Base-by-base conservation (phyloP, 2,329 filamentous ascomycete species). In the Cylindrodendrum hubeiense region DNA sequence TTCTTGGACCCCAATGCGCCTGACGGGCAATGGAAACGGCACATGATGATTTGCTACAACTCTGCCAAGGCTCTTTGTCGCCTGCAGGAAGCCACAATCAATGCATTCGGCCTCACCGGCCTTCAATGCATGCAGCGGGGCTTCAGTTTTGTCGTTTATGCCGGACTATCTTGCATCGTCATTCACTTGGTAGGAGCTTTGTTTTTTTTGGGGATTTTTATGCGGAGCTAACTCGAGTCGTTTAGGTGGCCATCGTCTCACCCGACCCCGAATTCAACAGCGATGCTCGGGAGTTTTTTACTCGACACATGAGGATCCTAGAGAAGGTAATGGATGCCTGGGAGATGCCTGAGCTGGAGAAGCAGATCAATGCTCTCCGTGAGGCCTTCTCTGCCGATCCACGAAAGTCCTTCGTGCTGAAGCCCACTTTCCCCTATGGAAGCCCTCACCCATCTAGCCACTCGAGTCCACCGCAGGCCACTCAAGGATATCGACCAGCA, bases 131-230 rank as follows among this genome's bases (percentile, higher is more conserved):
- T 98, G 95, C 91, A 95, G 75, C 88, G 95, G 70, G 95, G 95
- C 41, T 94, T 97, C 77, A 97, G 95, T 79, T 98, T 97, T 75
- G 94, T 93, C 6, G 94, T 98, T n/a, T 98, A 98, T 76, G 90
- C 91, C 60, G 90, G 97, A 26, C 83, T 98, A 49, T 96, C 94
- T 1, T 97, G 95, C 82, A 95, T 95, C 24, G 95, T 98, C 80
- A 87, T 98, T 59, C 95, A 98, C 79, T 81, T 98, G 80, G 95
- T 98, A 85, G 80, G 93, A 15, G 28, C 19, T 87, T 10, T 46
- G n/a, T 46, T 30, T 26, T 50, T 13, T 30, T 1, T 4, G 24
- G 17, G 9, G 2, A 17, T 50, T 21, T 34, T 54, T 17, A 17
- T 15, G 26, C 47, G 26, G 47, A 61, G 33, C 67, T 65, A 26